phyloP scores from a whole-genome alignment of 345 rosid genomes.

The Euphorbia pulcherrima region DNA sequence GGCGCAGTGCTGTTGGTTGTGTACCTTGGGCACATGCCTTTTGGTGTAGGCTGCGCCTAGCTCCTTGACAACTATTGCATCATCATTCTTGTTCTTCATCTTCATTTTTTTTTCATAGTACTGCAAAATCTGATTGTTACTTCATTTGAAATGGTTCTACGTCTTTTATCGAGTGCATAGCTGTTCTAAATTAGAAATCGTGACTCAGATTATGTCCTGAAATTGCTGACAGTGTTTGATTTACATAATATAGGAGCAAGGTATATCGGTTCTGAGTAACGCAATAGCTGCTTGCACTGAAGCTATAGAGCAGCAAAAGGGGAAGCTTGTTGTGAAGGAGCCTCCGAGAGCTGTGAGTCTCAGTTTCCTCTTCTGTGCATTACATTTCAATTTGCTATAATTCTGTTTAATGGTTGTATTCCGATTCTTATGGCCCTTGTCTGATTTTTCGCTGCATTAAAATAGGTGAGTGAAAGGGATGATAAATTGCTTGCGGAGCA shows the following conservation, averaged over 20 bases:
- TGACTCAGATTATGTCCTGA: not conserved
- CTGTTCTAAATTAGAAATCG: not conserved
- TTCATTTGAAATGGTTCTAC: not conserved
- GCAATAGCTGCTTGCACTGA: slow-evolving; percentile 82
- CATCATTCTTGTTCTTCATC: not conserved
- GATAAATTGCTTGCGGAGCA: slow-evolving; percentile 92
- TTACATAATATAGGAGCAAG: slow-evolving; percentile 68
- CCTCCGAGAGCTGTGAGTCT: slow-evolving; percentile 86
- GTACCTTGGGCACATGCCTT: not conserved
- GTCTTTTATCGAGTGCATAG: not conserved
- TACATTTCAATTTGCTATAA: not conserved
- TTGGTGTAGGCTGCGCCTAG: not conserved
- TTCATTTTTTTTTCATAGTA: not conserved
- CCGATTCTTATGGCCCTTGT: not conserved
- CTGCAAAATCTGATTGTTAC: not conserved
- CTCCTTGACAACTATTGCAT: not conserved
- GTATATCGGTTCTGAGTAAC: slow-evolving; percentile 63
- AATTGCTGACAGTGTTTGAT: not conserved
- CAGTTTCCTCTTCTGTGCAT: slow-evolving; percentile 4
- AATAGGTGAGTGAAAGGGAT: slow-evolving; percentile 96
- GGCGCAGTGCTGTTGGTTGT: not conserved
- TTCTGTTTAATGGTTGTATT: not conserved
- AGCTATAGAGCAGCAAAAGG: slow-evolving; percentile 75
- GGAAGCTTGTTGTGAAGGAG: slow-evolving; percentile 83
- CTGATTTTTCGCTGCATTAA: slow-evolving; percentile 16